Evolutionary conservation across 495 filamentous ascomycete species (phyloP).

Genomic region (Podospora didyma): DNA sequence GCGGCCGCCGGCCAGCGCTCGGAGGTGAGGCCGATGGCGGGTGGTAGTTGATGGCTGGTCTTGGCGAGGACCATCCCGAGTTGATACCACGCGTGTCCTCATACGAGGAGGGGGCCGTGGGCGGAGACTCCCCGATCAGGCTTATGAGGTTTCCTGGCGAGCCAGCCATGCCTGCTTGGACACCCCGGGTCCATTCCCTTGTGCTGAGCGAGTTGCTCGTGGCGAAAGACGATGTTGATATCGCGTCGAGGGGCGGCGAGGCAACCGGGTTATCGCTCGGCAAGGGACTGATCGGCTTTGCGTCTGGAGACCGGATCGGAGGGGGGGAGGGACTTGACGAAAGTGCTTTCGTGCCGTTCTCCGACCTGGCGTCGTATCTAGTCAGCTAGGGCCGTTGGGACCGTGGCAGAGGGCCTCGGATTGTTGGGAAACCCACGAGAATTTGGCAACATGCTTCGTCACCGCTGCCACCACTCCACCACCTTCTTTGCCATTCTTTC

Average conservation of each 20-base stretch:
- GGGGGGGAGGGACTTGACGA: constrained; percentile 39
- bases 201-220: constrained; percentile 45
- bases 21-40: constrained; percentile 48
- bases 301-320: constrained; percentile 34
- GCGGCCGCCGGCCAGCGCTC: constrained; percentile 36
- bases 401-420: neutral
- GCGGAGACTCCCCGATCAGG: constrained; percentile 50
- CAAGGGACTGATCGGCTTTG: constrained; percentile 33
- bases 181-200: constrained; percentile 50
- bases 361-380: constrained; percentile 19
- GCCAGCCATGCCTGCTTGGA: constrained; percentile 42
- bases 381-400: constrained; percentile 15
- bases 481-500: constrained; percentile 50
- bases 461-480: constrained; percentile 49
- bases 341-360: constrained; percentile 30
- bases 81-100: constrained; percentile 42
- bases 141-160: constrained; percentile 55
- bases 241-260: constrained; percentile 42
- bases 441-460: constrained; percentile 48
- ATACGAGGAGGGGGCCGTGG: constrained; percentile 51
- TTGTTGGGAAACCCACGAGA: constrained; percentile 38
- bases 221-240: constrained; percentile 41
- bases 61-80: constrained; percentile 40
- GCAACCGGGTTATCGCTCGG: constrained; percentile 33
- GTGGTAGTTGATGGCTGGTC: constrained; percentile 33